Conservation (phyloP, 805 yeast genomes). For the Suhomyces emberorum region DNA sequence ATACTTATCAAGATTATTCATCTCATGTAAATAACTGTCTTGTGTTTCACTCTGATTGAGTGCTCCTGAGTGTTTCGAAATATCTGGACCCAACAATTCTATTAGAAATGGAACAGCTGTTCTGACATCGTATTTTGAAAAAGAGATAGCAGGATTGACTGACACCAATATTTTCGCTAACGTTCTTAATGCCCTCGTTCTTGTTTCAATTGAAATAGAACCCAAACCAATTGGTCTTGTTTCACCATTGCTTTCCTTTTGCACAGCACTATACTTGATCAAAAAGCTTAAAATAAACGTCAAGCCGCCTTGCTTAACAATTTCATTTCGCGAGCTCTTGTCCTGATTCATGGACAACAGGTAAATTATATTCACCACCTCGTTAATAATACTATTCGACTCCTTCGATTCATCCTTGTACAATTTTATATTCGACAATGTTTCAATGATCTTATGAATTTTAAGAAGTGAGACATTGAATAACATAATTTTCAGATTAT, state of each 20-base stretch:
- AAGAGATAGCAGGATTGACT: slow-evolving; percentile 41
- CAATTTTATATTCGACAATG: slow-evolving; percentile 17
- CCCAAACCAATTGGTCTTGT: slow-evolving; percentile 17
- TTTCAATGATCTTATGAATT: slow-evolving; percentile 21
- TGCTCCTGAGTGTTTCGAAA: slow-evolving; percentile 16
- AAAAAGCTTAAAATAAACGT: slow-evolving; percentile 39
- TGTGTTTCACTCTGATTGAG: background rate
- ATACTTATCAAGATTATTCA: slow-evolving; percentile 42
- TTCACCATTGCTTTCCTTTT: slow-evolving; percentile 15
- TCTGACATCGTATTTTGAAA: slow-evolving; percentile 37
- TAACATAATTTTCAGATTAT: slow-evolving; percentile 22
- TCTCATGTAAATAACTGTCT: slow-evolving; percentile 24
- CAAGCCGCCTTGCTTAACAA: slow-evolving; percentile 47
- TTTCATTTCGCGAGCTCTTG: slow-evolving; percentile 25
- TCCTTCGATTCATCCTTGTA: slow-evolving; percentile 10
- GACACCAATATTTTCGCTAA: slow-evolving; percentile 45
- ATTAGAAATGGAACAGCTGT: slow-evolving; percentile 48
- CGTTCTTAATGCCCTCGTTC: slow-evolving; percentile 36
- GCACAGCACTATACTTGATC: slow-evolving; percentile 24
- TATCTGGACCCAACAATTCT: slow-evolving; percentile 40
- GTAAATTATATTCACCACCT: slow-evolving; percentile 31
- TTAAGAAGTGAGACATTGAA: slow-evolving; percentile 29
- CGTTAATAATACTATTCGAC: slow-evolving; percentile 13
- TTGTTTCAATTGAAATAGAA: slow-evolving; percentile 17
- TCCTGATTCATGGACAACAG: slow-evolving; percentile 30